Conservation (phyloP, 2,329 filamentous ascomycete species). For the Penicillium sp. region DNA sequence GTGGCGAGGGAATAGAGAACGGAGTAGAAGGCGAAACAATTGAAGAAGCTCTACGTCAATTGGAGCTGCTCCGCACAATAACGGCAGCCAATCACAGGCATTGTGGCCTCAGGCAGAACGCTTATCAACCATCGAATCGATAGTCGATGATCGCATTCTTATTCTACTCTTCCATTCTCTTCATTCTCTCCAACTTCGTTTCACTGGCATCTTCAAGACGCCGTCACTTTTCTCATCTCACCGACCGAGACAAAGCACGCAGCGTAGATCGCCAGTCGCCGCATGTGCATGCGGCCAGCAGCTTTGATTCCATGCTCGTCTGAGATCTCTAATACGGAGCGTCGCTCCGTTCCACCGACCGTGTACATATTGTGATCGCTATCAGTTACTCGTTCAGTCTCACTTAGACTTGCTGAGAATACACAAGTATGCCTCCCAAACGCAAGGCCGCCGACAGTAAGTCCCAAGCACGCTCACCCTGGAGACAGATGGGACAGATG, state of each 20-base stretch:
- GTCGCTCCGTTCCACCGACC: constrained; percentile 13
- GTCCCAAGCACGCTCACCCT: constrained; percentile 28
- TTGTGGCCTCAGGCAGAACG: constrained; percentile 29
- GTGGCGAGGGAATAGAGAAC: neutral
- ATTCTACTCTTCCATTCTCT: neutral
- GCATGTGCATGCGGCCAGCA: constrained; percentile 16
- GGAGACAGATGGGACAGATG: constrained; percentile 15
- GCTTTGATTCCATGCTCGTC: constrained; percentile 22
- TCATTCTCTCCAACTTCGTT: neutral
- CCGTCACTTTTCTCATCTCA: neutral
- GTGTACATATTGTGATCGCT: neutral
- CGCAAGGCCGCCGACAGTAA: constrained; percentile 65
- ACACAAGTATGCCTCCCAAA: constrained; percentile 65
- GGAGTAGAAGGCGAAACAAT: constrained; percentile 3
- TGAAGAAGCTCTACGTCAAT: constrained; percentile 24
- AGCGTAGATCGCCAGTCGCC: constrained; percentile 6
- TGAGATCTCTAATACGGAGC: constrained; percentile 17
- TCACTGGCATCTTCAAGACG: neutral
- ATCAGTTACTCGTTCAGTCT: neutral
- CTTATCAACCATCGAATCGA: constrained; percentile 8
- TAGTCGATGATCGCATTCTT: neutral
- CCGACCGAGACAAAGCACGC: neutral
- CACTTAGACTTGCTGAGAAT: neutral
- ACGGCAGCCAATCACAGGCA: constrained; percentile 4
- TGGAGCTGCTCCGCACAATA: constrained; percentile 3